Evolutionary conservation across 768 basidiomycete genomes (phyloP), one percentile per base, ranked within the genome.

Genomic region (Lepiota subincarnata): DNA sequence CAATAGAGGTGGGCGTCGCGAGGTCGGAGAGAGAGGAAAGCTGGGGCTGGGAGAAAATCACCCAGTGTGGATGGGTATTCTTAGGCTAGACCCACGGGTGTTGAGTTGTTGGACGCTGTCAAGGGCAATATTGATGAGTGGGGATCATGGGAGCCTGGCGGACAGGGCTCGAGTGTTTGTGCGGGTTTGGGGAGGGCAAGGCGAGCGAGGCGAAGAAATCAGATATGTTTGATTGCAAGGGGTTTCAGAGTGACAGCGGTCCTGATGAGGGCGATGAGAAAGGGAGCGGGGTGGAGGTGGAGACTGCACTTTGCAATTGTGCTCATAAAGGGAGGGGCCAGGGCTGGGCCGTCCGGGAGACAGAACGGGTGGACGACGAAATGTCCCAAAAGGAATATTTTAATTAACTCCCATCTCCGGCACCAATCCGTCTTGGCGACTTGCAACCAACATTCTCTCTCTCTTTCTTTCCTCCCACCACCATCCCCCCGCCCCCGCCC

Each of bases 361-460:
- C 31, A 6, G 4, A 31, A 31, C 31, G 31, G 31, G 31, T 31
- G 6, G 31, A 11, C 7, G 31, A 6, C 31, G 10, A 31, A 1
- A 31, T 31, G 10, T 47, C 28, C 31, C 16, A 34, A 47, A 47
- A 47, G 42, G 24, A 44, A 44, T 44, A 7, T 34, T 47, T 28
- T 47, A 47, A 47, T 47, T 47, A 47, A 47, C 31, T 47, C 45
- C 19, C 38, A 34, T 31, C 31, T 31, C 51, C 50, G 41, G 53
- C 49, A 40, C 48, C 45, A 61, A 13, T 38, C 37, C 19, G 35
- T 41, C 54, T 46, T 53, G 55, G 34, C 38, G 19, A 26, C 57
- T 31, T 20, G 34, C 53, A 59, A 46, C 44, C 55, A 48, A 16
- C 59, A 43, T 51, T 20, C 52, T 26, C 42, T 52, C 42, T 52